Evolutionary conservation across 148 eudicot species (phyloP).

Genomic region (Nepenthes mirabilis): DNA sequence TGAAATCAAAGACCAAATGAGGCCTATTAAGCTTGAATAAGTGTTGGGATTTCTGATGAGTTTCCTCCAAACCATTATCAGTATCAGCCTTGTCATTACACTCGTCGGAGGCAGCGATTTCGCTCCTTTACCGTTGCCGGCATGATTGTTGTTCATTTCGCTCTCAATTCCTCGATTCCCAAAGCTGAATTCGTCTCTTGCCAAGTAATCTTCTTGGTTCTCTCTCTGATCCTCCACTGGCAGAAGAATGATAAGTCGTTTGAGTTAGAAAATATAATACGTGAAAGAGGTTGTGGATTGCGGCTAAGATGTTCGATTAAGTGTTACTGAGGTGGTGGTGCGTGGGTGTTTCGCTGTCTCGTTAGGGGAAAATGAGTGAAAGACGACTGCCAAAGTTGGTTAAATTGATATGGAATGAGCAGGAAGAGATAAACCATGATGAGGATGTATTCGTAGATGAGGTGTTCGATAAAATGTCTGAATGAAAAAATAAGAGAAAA

Average conservation of each 20-base stretch:
- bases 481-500: too few relatives aligned
- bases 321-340: too few relatives aligned
- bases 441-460: too few relatives aligned
- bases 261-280: not conserved
- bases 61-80: conserved; percentile 99
- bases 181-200: conserved; percentile 69
- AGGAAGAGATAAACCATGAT: too few relatives aligned
- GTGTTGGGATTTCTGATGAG: conserved; percentile 94
- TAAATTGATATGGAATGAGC: too few relatives aligned
- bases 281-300: too few relatives aligned
- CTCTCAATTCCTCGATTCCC: conserved; percentile 38
- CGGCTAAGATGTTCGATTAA: too few relatives aligned
- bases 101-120: conserved; percentile 77
- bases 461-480: too few relatives aligned
- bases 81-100: conserved; percentile 92
- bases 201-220: conserved; percentile 40
- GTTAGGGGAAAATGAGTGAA: too few relatives aligned
- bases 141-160: conserved; percentile 23
- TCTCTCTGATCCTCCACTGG: conserved; percentile 42
- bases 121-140: conserved; percentile 22
- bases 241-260: not conserved
- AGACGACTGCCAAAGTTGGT: too few relatives aligned
- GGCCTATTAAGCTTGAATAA: conserved; percentile 84
- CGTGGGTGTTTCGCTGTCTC: too few relatives aligned
- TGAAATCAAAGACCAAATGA: conserved; percentile 78